Conservation (phyloP, 208 protist genomes). For the Crithidia brevicula region DNA sequence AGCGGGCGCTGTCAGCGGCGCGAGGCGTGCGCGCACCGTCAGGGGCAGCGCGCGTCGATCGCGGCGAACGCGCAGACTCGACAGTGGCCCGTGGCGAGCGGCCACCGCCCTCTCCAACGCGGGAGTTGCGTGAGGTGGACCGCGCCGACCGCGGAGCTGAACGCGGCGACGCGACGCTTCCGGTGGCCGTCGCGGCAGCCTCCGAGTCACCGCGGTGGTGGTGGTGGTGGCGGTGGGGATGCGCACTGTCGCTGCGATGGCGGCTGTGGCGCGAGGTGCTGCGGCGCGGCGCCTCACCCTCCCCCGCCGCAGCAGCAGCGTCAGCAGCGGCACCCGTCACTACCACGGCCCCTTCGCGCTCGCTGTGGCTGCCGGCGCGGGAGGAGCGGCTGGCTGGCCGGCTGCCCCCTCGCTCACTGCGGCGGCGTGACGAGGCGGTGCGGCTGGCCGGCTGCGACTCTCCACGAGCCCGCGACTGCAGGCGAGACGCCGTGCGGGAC, state of each 20-base stretch:
- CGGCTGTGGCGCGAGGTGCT: constrained; percentile 31
- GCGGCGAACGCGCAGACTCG: constrained; percentile 1
- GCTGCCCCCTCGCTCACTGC: constrained; percentile 27
- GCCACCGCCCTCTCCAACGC: not conserved
- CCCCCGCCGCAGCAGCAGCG: constrained; percentile 4
- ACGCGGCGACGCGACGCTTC: not conserved
- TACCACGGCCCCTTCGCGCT: constrained; percentile 9
- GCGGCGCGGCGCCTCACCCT: constrained; percentile 4
- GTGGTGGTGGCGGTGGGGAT: constrained; percentile 18
- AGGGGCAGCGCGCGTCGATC: not conserved
- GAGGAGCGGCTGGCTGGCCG: constrained; percentile 26
- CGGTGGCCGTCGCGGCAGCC: constrained; percentile 3
- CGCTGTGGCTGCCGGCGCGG: constrained; percentile 22
- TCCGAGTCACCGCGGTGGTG: constrained; percentile 27
- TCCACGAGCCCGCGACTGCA: constrained; percentile 18
- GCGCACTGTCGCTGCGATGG: constrained; percentile 20
- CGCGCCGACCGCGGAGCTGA: constrained; percentile 3
- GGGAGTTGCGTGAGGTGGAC: constrained; percentile 8
- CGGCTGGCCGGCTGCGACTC: constrained; percentile 28
- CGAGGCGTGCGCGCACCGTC: not conserved
- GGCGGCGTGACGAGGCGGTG: constrained; percentile 32
- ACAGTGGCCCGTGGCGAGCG: not conserved
- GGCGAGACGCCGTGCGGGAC: constrained; percentile 38
- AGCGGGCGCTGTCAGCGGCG: not conserved
- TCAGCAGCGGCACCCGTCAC: not conserved